A percentile compares a stretch with the other conserved stretches of the same genome.
Evolutionary conservation across 2,329 filamentous ascomycete species (phyloP).

Genomic region (Hypoxylon sp.): DNA sequence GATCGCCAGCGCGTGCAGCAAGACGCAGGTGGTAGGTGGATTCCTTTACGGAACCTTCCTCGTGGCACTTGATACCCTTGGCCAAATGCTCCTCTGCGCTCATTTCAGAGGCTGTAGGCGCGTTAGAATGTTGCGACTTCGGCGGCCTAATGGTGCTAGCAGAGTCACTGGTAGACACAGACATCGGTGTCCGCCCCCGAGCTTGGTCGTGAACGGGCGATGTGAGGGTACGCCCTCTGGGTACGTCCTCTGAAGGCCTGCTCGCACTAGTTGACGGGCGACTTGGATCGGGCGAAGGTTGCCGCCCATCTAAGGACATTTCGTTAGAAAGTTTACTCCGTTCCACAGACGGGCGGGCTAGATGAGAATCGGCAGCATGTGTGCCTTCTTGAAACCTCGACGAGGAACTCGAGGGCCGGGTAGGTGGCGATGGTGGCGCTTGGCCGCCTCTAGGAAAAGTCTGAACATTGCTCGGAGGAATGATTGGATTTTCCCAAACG

Average conservation of each 20-base stretch:
- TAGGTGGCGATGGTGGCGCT: constrained; percentile 74
- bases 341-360: constrained; percentile 65
- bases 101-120: constrained; percentile 75
- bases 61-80: constrained; percentile 91
- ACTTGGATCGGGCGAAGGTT: constrained; percentile 62
- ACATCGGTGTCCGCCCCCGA: constrained; percentile 63
- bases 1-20: constrained; percentile 86
- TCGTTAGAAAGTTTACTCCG: constrained; percentile 66
- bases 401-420: constrained; percentile 71
- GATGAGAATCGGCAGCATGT: constrained; percentile 57
- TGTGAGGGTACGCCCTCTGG: constrained; percentile 62
- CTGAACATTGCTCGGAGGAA: constrained; percentile 60
- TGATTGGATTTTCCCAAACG: constrained; percentile 72
- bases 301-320: constrained; percentile 58
- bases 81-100: constrained; percentile 89
- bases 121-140: constrained; percentile 61
- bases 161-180: constrained; percentile 67
- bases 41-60: constrained; percentile 88
- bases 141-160: constrained; percentile 67
- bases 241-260: constrained; percentile 64
- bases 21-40: constrained; percentile 96
- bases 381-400: constrained; percentile 55
- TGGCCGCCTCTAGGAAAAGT: constrained; percentile 60
- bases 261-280: constrained; percentile 62
- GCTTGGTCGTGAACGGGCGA: constrained; percentile 58